Evolutionary conservation across 768 basidiomycete genomes (phyloP), one percentile per base, ranked within the genome.

Genomic region (Hydnum rufescens): DNA sequence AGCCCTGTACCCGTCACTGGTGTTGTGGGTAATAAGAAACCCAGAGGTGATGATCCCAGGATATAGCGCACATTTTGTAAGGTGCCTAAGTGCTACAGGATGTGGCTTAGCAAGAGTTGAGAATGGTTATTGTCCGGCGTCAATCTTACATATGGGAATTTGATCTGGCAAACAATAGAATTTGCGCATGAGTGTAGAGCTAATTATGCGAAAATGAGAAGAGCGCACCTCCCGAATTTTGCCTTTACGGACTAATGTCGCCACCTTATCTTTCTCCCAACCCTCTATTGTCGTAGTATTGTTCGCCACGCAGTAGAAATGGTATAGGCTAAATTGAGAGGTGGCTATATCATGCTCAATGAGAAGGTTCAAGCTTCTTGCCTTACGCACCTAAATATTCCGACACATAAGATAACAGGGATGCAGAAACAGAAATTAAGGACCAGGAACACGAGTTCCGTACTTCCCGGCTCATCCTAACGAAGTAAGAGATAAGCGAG

Each of bases 211-310:
- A 42, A 6, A 25, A 23, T 29, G 44, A 49, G 3, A 2, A 47
- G 34, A 0, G 18, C 22, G 8, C 42, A 83, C 83, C 66, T 89
- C 82, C 49, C 72, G 76, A 53, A 96, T 81, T 64, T 83, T 86
- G 3, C 92, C 93, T 53, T 81, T 70, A 19, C 82, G 75, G 49
- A 86, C 77, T 58, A 99, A 72, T 0, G 77, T 82, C 3, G 89
- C 82, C 1, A 78, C 88, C 65, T 83, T 92, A 61, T 97, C 90
- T 66, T 97, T 97, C 65, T 99, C 95, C 86, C 87, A 93, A 0
- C 83, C 78, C 67, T 99, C 95, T 49, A 99, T 96, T 0, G 95
- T 97, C 0, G 93, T 99, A 2, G 80, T 77, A 64, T 99, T 99
- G 5, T 72, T 73, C 4, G 74, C 59, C 26, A 96, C 64, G 49